phyloP scores from a whole-genome alignment of 106 monocot genomes.

The Hemerocallis citrina region DNA sequence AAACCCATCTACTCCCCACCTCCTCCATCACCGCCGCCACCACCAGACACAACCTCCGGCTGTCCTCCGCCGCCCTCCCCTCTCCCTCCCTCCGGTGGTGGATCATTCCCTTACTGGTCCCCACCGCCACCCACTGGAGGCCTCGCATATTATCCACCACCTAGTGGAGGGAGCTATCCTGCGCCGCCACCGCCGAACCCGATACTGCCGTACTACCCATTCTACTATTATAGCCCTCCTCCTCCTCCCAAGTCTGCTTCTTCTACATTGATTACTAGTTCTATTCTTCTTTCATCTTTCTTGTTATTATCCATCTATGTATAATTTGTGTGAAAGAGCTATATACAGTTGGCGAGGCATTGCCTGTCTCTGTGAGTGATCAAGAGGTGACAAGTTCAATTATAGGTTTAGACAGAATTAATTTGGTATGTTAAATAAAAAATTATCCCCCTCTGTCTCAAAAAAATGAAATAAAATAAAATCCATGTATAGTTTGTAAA shows the following conservation, averaged over 20 bases:
- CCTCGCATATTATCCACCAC: background rate
- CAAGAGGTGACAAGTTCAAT: no score
- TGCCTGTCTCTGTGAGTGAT: no score
- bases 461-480: no score
- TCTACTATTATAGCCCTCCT: slow-evolving; percentile 50
- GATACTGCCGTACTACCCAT: slow-evolving; percentile 51
- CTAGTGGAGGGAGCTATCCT: background rate
- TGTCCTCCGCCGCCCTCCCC: slow-evolving; percentile 36
- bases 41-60: slow-evolving; percentile 13
- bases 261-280: no score
- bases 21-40: slow-evolving; percentile 37
- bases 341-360: no score
- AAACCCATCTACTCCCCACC: slow-evolving; percentile 30
- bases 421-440: no score
- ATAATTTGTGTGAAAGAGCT: no score
- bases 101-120: slow-evolving; percentile 8
- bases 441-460: no score
- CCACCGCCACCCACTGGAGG: slow-evolving; percentile 19
- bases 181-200: slow-evolving; percentile 59
- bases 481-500: no score
- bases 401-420: no score
- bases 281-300: slow-evolving; percentile 1
- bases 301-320: no score
- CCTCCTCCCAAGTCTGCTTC: slow-evolving; percentile 34
- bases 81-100: background rate